Base-by-base conservation (phyloP, 495 filamentous ascomycete genomes). In the Aspergillus carlsbadensis region DNA sequence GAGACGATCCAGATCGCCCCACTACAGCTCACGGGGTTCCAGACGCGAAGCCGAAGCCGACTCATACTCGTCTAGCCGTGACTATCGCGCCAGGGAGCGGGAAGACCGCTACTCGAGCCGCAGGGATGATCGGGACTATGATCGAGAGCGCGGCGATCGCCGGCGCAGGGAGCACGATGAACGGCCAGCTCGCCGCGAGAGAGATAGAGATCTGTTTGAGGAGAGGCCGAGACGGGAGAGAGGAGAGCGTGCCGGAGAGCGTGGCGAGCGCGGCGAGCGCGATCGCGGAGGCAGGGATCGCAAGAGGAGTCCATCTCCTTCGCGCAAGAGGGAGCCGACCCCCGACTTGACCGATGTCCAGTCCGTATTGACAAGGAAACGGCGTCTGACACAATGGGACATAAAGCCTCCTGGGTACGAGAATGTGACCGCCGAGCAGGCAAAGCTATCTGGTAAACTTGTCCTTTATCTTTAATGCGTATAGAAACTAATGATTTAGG, bases 351-450 rank as follows among this genome's bases (percentile, higher is more conserved):
- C 92, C 56, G 86, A 96, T 63, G 77, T 91, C 55, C 76, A 85
- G 22, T 83, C 90, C 8, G 77, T 99, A 50, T 76, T 89, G 50
- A 84, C 91, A 61, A 86, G 92, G 53, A 91, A 90, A 79, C 86
- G 94, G 62, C 86, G 94, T 51, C 74, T 98, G 77, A 97, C 92
- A 26, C 96, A 98, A 70, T 99, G 94, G 94, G 94, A 99, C 69
- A 96, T 99, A 70, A 99, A 98, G 77, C 94, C 94, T 11, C 90
- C 91, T 18, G 93, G 94, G 26, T 99, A 99, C 65, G 94, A 98
- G 71, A 96, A 96, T 74, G 94, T 99, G 57, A 97, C 95, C 11
- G 95, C 94, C 21, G 94, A 99, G 70, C 95, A 98, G 69, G 95
- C 94, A 22, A 99, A 99, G 79, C 81, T 99, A 33, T 99, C 94